Base-by-base conservation (phyloP, 176 grass and related monocot species). In the Zoysia japonica region DNA sequence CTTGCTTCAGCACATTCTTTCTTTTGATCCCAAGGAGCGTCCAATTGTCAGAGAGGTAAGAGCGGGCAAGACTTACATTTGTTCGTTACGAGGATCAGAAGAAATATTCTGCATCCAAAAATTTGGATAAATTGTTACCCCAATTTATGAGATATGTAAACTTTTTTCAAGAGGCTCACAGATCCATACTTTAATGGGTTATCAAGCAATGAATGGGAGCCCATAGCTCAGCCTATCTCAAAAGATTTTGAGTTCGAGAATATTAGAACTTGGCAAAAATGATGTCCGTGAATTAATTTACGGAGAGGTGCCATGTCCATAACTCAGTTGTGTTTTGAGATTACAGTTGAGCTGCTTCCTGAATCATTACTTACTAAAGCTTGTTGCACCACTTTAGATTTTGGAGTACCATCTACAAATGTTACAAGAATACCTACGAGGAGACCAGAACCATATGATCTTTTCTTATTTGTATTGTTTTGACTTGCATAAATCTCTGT, bases 161-260 rank as follows among this genome's bases (percentile, higher is more conserved):
- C 85, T 43, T 78, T 78, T 41, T 86, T 82, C 68, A 85, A 99
- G 96, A 88, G 90, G 54, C 76, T 99, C 49, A 43, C 15, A 39
- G 96, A 99, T 72, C 90, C 96, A 61, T 99, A 99, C 82, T 99
- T 99, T 45, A 85, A 69, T 69, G 88, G 90, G 63, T 76, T 99
- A 89, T 77, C 92, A 85, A 99, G 93, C 84, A 68, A 85, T 79
- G 92, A 99, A 11, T 79, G 84, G 47, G 96, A 99, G 72, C 96
- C 96, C 70, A 73, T 85, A 53, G 85, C 90, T 59, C 86, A 91
- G 43, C 82, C 92, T 60, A 93, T 99, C 62, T 91, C 96, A 66
- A 99, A 99, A 89, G 96, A 99, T 54, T 99, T 99, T 88, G 96
- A 99, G 59, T 99, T 96, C 19, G 96, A 99, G 83, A 91, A 93